Evolutionary conservation across 768 basidiomycete species (phyloP).

Genomic region (Tulasnella sp.): DNA sequence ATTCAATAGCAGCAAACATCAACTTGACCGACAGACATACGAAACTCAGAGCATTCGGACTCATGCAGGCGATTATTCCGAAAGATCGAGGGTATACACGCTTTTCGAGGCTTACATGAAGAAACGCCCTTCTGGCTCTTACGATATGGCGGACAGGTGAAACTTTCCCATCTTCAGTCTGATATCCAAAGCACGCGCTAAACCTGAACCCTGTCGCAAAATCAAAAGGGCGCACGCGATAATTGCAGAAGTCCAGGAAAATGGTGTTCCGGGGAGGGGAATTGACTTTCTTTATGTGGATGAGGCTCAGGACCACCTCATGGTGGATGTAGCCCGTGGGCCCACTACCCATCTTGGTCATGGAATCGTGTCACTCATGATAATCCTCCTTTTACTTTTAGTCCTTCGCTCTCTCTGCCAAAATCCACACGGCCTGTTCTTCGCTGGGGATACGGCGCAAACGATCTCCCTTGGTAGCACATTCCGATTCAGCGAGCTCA

Average conservation of each 20-base stretch:
- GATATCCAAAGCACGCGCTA: too few relatives aligned
- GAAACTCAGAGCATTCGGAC: conserved; percentile 47
- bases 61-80: conserved; percentile 52
- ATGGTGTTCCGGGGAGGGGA: neutral
- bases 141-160: conserved; percentile 62
- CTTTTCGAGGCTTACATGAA: conserved; percentile 53
- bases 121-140: conserved; percentile 42
- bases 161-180: too few relatives aligned
- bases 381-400: too few relatives aligned
- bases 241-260: neutral
- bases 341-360: too few relatives aligned
- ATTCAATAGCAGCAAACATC: too few relatives aligned
- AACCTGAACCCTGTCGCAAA: too few relatives aligned
- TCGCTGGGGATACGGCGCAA: conserved; percentile 20
- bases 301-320: conserved; percentile 66
- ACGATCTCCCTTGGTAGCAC: conserved; percentile 13
- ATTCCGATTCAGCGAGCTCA: conserved; percentile 19
- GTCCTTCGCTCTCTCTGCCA: conserved; percentile 10
- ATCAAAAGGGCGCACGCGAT: neutral
- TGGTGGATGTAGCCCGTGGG: conserved; percentile 60
- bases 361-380: too few relatives aligned
- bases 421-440: conserved; percentile 20
- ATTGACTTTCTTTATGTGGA: conserved; percentile 68
- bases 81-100: conserved; percentile 47
- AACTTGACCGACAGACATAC: conserved; percentile 48